Conservation (phyloP, 2,329 filamentous ascomycete species). For the Aquanectria penicillioides region DNA sequence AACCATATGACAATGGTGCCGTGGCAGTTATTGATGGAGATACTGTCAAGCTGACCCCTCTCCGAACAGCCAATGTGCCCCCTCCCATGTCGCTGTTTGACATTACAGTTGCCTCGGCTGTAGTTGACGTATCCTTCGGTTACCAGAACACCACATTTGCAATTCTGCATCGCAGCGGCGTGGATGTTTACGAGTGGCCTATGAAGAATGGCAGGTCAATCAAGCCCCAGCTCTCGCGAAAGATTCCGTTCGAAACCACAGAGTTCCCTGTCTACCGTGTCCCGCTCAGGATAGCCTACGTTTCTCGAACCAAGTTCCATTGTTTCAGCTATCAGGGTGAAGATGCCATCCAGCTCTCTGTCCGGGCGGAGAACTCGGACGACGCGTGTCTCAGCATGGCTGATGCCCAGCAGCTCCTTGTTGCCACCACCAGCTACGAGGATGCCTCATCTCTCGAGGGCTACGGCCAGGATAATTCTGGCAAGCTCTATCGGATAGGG, state of each 20-base stretch:
- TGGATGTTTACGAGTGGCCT: slow-evolving; percentile 78
- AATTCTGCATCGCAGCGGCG: slow-evolving; percentile 72
- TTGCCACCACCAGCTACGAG: slow-evolving; percentile 47
- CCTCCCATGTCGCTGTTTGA: slow-evolving; percentile 93
- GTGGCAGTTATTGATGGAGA: slow-evolving; percentile 87
- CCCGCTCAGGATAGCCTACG: slow-evolving; percentile 47
- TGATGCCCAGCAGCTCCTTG: slow-evolving; percentile 34
- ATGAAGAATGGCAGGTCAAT: slow-evolving; percentile 64
- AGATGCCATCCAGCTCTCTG: slow-evolving; percentile 35
- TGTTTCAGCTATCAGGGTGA: slow-evolving; percentile 45
- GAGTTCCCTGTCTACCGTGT: slow-evolving; percentile 34
- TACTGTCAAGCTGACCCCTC: slow-evolving; percentile 83
- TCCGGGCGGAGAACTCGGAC: slow-evolving; percentile 28
- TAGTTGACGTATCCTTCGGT: slow-evolving; percentile 80
- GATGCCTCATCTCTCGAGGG: slow-evolving; percentile 43
- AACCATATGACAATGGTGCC: slow-evolving; percentile 80
- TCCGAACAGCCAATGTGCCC: slow-evolving; percentile 85
- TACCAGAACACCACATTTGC: slow-evolving; percentile 72
- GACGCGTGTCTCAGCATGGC: slow-evolving; percentile 29
- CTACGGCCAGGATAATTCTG: slow-evolving; percentile 58
- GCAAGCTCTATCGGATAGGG: slow-evolving; percentile 55
- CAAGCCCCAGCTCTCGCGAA: slow-evolving; percentile 53
- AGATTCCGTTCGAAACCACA: slow-evolving; percentile 50
- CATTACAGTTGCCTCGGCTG: slow-evolving; percentile 68
- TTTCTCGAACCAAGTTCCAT: slow-evolving; percentile 41